Conservation (phyloP, 192 early-diverging fungal species). For the Coemansia sp. region DNA sequence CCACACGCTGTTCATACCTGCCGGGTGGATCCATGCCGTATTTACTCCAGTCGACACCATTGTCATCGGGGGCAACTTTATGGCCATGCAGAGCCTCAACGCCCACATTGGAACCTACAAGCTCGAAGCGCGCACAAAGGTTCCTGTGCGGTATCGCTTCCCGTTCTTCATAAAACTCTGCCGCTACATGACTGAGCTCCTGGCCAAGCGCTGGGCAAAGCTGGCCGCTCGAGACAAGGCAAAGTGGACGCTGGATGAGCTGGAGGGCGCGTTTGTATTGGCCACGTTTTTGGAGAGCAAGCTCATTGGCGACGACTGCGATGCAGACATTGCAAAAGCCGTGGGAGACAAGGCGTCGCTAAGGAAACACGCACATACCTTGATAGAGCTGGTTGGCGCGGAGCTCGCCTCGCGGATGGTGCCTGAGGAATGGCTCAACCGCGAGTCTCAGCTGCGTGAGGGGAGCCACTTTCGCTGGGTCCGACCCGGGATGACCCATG, state of each 20-base stretch:
- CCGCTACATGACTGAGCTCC: slow-evolving; percentile 74
- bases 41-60: slow-evolving; percentile 84
- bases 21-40: slow-evolving; percentile 96
- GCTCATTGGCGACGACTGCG: slow-evolving; percentile 25
- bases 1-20: slow-evolving; percentile 92
- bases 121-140: slow-evolving; percentile 77
- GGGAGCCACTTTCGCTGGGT: slow-evolving; percentile 54
- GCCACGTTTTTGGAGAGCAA: slow-evolving; percentile 50
- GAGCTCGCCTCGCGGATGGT: slow-evolving; percentile 44
- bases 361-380: slow-evolving; percentile 14
- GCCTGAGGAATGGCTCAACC: slow-evolving; percentile 51
- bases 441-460: slow-evolving; percentile 48
- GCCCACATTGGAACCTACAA: slow-evolving; percentile 72
- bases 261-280: slow-evolving; percentile 60
- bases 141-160: slow-evolving; percentile 80
- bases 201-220: slow-evolving; percentile 60
- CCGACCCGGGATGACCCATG: slow-evolving; percentile 46
- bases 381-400: slow-evolving; percentile 31
- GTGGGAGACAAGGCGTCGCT: slow-evolving; percentile 38
- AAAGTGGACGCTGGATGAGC: slow-evolving; percentile 50
- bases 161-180: slow-evolving; percentile 84
- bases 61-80: slow-evolving; percentile 93
- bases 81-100: slow-evolving; percentile 70
- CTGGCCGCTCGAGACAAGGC: slow-evolving; percentile 18
- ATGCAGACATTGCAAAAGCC: slow-evolving; percentile 26